phyloP scores from a whole-genome alignment of 805 yeast genomes.

The Starmerella riodocensis region DNA sequence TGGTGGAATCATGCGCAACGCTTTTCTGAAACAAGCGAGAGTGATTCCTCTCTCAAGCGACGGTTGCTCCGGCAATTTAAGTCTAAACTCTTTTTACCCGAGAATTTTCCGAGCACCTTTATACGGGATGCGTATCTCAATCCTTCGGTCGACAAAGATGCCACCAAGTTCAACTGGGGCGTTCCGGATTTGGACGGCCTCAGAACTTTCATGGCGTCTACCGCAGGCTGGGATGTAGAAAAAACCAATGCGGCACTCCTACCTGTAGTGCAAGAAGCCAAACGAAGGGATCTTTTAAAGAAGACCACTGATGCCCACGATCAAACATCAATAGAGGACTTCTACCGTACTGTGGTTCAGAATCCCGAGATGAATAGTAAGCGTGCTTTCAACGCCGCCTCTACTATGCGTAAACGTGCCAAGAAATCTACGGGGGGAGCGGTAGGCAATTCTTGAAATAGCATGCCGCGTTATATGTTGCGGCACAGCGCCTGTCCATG shows the following conservation, averaged over 20 bases:
- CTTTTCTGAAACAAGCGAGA: slow-evolving; percentile 23
- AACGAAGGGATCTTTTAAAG: slow-evolving; percentile 26
- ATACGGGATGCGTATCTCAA: slow-evolving; percentile 60
- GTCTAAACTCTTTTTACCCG: slow-evolving; percentile 44
- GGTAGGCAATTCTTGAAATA: too few species aligned
- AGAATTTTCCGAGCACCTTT: slow-evolving; percentile 53
- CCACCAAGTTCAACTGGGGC: slow-evolving; percentile 78
- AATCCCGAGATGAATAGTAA: slow-evolving; percentile 22
- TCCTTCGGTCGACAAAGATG: slow-evolving; percentile 78
- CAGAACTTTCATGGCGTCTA: slow-evolving; percentile 51
- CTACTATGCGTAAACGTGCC: slow-evolving; percentile 4
- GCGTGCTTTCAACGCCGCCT: slow-evolving; percentile 21
- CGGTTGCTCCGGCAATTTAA: slow-evolving; percentile 47
- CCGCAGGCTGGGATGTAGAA: slow-evolving; percentile 68
- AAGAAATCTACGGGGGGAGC: too few species aligned
- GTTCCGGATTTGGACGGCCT: slow-evolving; percentile 70
- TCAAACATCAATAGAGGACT: slow-evolving; percentile 22
- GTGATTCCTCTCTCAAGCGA: slow-evolving; percentile 32
- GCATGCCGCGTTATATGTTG: too few species aligned
- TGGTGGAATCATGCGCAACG: slow-evolving; percentile 49
- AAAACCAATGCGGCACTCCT: slow-evolving; percentile 69
- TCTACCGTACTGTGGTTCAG: slow-evolving; percentile 18
- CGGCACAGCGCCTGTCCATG: too few species aligned
- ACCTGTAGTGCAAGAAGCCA: slow-evolving; percentile 73
- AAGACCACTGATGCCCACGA: slow-evolving; percentile 11